These are phyloP conservation scores for Curvularia lunata DNA, from an alignment of 2,329 filamentous ascomycete genomes.

Conservation along the genomic window DNA sequence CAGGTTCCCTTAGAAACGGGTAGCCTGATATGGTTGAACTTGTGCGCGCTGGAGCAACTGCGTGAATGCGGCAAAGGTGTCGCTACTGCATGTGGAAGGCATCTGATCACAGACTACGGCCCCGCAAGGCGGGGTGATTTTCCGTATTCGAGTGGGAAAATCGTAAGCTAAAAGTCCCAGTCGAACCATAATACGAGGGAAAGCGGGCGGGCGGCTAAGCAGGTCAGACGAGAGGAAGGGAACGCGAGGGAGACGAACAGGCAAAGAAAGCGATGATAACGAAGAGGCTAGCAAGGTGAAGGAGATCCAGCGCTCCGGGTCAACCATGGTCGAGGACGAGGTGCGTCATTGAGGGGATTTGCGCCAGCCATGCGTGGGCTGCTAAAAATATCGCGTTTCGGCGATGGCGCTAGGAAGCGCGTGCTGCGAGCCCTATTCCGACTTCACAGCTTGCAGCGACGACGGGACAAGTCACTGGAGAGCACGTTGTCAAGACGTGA, in stretches of 20 bases:
- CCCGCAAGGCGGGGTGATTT: slow-evolving; percentile 8
- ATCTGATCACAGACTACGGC: slow-evolving; percentile 13
- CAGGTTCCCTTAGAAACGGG: slow-evolving; percentile 34
- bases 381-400: slow-evolving; percentile 29
- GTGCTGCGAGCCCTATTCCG: slow-evolving; percentile 23
- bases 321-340: slow-evolving; percentile 19
- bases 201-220: slow-evolving; percentile 42
- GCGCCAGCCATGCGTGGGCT: slow-evolving; percentile 11
- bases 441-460: slow-evolving; percentile 21
- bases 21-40: slow-evolving; percentile 19
- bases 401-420: slow-evolving; percentile 22
- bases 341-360: slow-evolving; percentile 23
- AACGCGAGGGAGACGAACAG: not conserved
- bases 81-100: slow-evolving; percentile 17
- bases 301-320: slow-evolving; percentile 22
- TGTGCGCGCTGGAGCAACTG: slow-evolving; percentile 10
- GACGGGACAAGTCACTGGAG: slow-evolving; percentile 2
- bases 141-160: slow-evolving; percentile 21
- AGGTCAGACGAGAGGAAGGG: slow-evolving; percentile 33
- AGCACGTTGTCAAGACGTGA: slow-evolving; percentile 5
- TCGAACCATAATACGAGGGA: slow-evolving; percentile 16
- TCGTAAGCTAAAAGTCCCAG: slow-evolving; percentile 11
- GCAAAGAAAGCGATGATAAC: slow-evolving; percentile 1
- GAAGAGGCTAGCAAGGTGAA: slow-evolving; percentile 24
- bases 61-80: slow-evolving; percentile 13